Evolutionary conservation across 352 stramenopile genomes (phyloP).

Genomic region (Sclerospora graminicola): DNA sequence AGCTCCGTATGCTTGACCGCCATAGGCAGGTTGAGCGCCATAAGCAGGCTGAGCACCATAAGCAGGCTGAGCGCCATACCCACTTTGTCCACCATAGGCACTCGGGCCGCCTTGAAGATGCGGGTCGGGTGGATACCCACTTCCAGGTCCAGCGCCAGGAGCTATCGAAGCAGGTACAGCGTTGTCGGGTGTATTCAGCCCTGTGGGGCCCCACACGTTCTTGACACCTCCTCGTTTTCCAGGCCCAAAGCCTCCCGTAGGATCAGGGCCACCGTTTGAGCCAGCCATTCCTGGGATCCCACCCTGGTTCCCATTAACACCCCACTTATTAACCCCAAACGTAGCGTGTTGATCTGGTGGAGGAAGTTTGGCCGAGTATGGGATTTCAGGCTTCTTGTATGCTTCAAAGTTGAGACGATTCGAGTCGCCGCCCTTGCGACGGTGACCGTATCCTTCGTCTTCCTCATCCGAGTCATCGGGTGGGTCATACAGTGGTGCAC

Average conservation of each 20-base stretch:
- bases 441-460: slow-evolving; percentile 69
- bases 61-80: slow-evolving; percentile 20
- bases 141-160: slow-evolving; percentile 15
- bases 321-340: slow-evolving; percentile 58
- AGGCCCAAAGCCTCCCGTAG: slow-evolving; percentile 28
- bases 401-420: slow-evolving; percentile 82
- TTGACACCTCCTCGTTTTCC: slow-evolving; percentile 51
- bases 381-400: slow-evolving; percentile 86
- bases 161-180: slow-evolving; percentile 3
- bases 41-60: slow-evolving; percentile 13
- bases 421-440: slow-evolving; percentile 30
- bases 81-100: slow-evolving; percentile 23
- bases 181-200: slow-evolving; percentile 55
- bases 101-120: slow-evolving; percentile 23
- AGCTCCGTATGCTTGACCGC: slow-evolving; percentile 21
- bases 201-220: slow-evolving; percentile 81
- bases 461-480: slow-evolving; percentile 95
- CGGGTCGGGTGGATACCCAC: slow-evolving; percentile 26
- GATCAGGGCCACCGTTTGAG: slow-evolving; percentile 25
- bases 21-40: slow-evolving; percentile 27
- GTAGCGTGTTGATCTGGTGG: slow-evolving; percentile 37
- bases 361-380: slow-evolving; percentile 71
- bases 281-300: slow-evolving; percentile 19
- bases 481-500: slow-evolving; percentile 91
- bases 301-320: slow-evolving; percentile 18